Base-by-base conservation (phyloP, 2,329 filamentous ascomycete genomes). In the Xylaria hypoxylon region DNA sequence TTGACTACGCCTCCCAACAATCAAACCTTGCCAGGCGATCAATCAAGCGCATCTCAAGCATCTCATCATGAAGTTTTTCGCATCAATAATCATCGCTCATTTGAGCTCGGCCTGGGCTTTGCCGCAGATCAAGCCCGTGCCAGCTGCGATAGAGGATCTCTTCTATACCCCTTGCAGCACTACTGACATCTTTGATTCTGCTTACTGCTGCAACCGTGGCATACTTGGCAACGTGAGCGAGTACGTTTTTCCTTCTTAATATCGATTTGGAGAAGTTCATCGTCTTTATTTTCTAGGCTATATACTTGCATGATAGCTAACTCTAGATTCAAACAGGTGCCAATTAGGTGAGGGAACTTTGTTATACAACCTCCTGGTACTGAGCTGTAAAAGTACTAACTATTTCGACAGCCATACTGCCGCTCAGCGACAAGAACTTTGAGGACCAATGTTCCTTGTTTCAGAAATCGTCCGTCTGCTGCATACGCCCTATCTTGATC, bases 391-490 rank as follows among this genome's bases (percentile, higher is more conserved):
- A 33, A 28, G 24, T 44, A 57, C 60, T 62, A 13, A 62, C 35
- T n/a, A 5, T 7, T 44, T 33, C 10, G 8, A 50, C 7, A 62
- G 60, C 60, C n/a, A 22, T 62, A 24, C 17, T 62, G 5, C 60
- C 60, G 4, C n/a, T 62, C 8, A 62, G 52, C 24, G 60, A 62
- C 44, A 15, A 62, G 24, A 50, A 48, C n/a, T 62, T 62, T 24
- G 19, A 44, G 24, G 60, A 50, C 35, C 60, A 62, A 26, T 62
- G 60, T n/a, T 24, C 22, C 19, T 56, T 62, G 13, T 28, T 62
- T 11, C 11, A 62, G 42, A 62, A 62, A 42, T 33, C 31, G 8
- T 42, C 60, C 33, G 60, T 62, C n/a, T 62, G 60, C 52, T 62
- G 60, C 24, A 56, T 62, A 57, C 24, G 44, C 5, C 33, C 42